Evolutionary conservation across 169 alveolate genomes (phyloP), one percentile per base, ranked within the genome.

Genomic region (Plasmodium knowlesi): DNA sequence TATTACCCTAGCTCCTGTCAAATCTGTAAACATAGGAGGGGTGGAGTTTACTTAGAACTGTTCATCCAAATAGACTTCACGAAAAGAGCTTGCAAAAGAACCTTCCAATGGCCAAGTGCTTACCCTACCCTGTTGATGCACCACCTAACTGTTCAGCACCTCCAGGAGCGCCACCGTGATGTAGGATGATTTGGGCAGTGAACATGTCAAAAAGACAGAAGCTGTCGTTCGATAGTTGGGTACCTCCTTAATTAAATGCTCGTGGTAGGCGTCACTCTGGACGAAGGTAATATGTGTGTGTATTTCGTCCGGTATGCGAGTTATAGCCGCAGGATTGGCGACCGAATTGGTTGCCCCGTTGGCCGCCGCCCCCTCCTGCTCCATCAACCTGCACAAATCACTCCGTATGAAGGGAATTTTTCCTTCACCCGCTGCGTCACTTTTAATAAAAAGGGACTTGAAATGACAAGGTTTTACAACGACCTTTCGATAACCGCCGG

Each of bases 401-500:
- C 94, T 81, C 61, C 73, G 67, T n/a, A 89, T 80, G n/a, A 89
- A 50, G 9, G 96, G 95, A 19, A 95, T 93, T 34, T 30, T 80
- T 16, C 96, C 97, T 6, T 82, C 92, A 83, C 96, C 93, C 41
- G 93, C 83, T 32, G 92, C 92, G 76, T 92, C 93, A 71, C 90
- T 95, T 67, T 92, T 93, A 28, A 96, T 92, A 54, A 97, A 92
- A 76, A 97, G 95, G 92, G 95, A 97, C 54, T 96, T 93, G 32
- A 97, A 71, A 34, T 96, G 94, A 78, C 94, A 85, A 50, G 98
- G 98, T 14, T 90, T 89, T 53, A 96, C 98, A 0, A 97, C 91
- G 22, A 98, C 95, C 86, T 98, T 97, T 70, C 99, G 89, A 83
- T 96, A 98, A 10, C 97, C 93, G 4, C 99, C 99, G 30, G 93